Percentiles rank a stretch among this genome's conserved stretches.
Evolutionary conservation across 108 stramenopile species (phyloP).

Genomic region (Nitzschia sp.): DNA sequence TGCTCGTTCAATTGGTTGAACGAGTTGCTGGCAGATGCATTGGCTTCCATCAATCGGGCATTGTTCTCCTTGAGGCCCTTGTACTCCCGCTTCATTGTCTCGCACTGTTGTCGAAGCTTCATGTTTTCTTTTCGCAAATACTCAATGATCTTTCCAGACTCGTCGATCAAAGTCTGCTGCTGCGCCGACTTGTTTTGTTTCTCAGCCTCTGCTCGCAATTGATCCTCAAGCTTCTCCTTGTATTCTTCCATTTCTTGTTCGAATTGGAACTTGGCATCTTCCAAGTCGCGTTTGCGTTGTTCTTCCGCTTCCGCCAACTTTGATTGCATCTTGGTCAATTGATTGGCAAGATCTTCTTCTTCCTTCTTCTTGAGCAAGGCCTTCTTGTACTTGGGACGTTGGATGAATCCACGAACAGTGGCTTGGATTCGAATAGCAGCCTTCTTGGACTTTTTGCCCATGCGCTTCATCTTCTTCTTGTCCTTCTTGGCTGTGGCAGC

Average conservation of each 20-base stretch:
- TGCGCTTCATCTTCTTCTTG: conserved; percentile 45
- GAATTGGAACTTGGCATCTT: conserved; percentile 49
- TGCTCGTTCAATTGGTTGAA: conserved; percentile 67
- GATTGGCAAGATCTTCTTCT: conserved; percentile 70
- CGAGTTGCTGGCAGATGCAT: conserved; percentile 55
- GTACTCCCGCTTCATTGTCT: conserved; percentile 43
- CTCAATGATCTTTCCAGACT: conserved; percentile 68
- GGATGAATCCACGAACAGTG: conserved; percentile 60
- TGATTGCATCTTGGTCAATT: conserved; percentile 54
- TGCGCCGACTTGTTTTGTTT: conserved; percentile 45
- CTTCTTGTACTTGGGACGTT: conserved; percentile 52
- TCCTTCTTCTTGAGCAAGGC: conserved; percentile 51
- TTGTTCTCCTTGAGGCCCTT: conserved; percentile 58
- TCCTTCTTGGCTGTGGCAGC: conserved; percentile 32
- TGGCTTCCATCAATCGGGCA: conserved; percentile 57
- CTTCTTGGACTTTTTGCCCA: conserved; percentile 46
- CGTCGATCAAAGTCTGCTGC: conserved; percentile 63
- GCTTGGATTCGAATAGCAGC: conserved; percentile 76
- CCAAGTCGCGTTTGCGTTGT: conserved; percentile 49
- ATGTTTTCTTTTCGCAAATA: conserved; percentile 58
- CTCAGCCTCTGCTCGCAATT: conserved; percentile 22
- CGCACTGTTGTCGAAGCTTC: conserved; percentile 46
- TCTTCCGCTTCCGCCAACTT: conserved; percentile 64
- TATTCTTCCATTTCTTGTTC: conserved; percentile 61
- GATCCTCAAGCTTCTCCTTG: conserved; percentile 44